Evolutionary conservation across 768 basidiomycete species (phyloP), one percentile per base, ranked within the genome.

Genomic region (Mycena venus): DNA sequence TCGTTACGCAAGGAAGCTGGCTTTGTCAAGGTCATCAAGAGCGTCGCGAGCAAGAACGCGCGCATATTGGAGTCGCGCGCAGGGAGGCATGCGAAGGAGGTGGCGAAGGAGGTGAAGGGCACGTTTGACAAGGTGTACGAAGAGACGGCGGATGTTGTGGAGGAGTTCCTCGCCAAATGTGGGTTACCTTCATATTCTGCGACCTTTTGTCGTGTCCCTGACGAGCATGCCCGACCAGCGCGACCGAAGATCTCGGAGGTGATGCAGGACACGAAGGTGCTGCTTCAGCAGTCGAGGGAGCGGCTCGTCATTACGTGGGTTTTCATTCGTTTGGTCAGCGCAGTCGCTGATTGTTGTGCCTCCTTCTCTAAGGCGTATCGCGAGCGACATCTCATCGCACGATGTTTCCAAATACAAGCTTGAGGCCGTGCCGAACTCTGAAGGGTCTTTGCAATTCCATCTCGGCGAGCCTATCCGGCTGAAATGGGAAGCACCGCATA

Each of bases 1-100:
- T 92, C 94, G 17, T 86, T 99, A 15, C 93, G 98, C 75, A 96
- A 97, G 83, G 98, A 99, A 71, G 98, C 97, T 1, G 98, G 98
- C 63, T 95, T 99, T 75, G 96, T 98, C 78, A 98, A 99, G 86
- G 97, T 99, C n/a, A 93, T 99, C 83, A 97, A 97, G 84, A 95
- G 89, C 72, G 96, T 97, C 12, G 97, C 97, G 4, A 92, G 89
- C 80, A 93, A 93, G 85, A 95, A 96, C 74, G 95, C 92, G 0
- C 89, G 90, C 32, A 87, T 94, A 9, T 81, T 98, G 29, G 95
- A 96, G 78, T 90, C 89, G 12, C 90, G 91, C 34, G 95, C 95
- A 14, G 93, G 91, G n/a, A 90, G 89, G 60, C 95, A 97, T 83
- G 95, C 91, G 9, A 95, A 95, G 0, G 94, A 96, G 32, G 92